A percentile compares a stretch with the other conserved stretches of the same genome.
phyloP scores from a whole-genome alignment of 495 filamentous ascomycete species.

The Aspergillus heteromorphus region DNA sequence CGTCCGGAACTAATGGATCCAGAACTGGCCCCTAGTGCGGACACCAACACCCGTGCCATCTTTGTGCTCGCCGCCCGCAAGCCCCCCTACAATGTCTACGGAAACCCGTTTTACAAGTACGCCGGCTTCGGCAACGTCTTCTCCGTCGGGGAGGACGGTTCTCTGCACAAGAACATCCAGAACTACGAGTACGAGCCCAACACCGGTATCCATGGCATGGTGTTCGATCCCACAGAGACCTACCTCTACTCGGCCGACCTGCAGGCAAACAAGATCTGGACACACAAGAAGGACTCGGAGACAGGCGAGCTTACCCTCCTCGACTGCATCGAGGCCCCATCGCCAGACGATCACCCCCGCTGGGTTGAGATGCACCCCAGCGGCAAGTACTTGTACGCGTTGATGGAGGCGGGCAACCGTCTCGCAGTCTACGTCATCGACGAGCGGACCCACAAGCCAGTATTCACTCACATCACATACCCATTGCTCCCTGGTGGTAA shows the following conservation, averaged over 20 bases:
- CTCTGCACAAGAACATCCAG: slow-evolving; percentile 63
- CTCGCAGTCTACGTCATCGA: slow-evolving; percentile 77
- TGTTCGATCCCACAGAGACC: slow-evolving; percentile 76
- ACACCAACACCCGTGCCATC: slow-evolving; percentile 79
- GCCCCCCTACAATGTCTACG: slow-evolving; percentile 74
- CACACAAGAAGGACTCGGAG: slow-evolving; percentile 62
- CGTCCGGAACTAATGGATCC: neutral
- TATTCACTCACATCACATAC: slow-evolving; percentile 72
- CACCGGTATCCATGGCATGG: slow-evolving; percentile 83
- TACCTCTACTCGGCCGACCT: slow-evolving; percentile 86
- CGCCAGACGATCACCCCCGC: slow-evolving; percentile 66
- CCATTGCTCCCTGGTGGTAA: slow-evolving; percentile 69
- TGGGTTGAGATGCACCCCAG: slow-evolving; percentile 78
- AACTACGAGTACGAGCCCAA: slow-evolving; percentile 70
- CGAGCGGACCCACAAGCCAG: slow-evolving; percentile 65
- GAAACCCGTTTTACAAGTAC: slow-evolving; percentile 81
- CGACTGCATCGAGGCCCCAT: slow-evolving; percentile 65
- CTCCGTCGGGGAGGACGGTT: slow-evolving; percentile 56
- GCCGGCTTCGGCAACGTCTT: slow-evolving; percentile 77
- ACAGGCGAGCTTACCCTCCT: slow-evolving; percentile 61
- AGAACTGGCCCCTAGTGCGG: slow-evolving; percentile 61
- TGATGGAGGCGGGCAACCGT: slow-evolving; percentile 82
- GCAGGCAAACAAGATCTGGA: slow-evolving; percentile 80
- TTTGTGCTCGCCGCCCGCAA: slow-evolving; percentile 74
- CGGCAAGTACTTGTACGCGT: slow-evolving; percentile 71